Conservation (phyloP, 2,329 filamentous ascomycete species). For the Cadophora gregata region DNA sequence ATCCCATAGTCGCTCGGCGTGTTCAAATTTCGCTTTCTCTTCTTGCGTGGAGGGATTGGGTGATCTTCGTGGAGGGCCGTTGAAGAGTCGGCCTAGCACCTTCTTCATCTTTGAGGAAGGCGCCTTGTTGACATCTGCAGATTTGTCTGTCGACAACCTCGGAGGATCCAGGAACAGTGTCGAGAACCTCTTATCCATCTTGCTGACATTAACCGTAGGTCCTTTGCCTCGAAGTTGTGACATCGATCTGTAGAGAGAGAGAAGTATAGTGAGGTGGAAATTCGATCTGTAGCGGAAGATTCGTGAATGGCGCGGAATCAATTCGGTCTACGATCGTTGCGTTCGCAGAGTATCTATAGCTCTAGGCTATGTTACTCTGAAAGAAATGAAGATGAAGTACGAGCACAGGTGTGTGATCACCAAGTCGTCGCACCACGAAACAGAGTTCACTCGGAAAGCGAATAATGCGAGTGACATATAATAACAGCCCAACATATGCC, state of each 20-base stretch:
- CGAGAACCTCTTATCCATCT: slow-evolving; percentile 21
- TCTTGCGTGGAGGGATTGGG: background rate
- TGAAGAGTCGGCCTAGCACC: background rate
- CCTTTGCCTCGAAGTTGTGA: background rate
- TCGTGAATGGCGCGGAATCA: background rate
- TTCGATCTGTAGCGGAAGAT: background rate
- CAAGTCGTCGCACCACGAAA: slow-evolving; percentile 14
- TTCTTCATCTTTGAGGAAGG: slow-evolving; percentile 11
- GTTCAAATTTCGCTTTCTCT: background rate
- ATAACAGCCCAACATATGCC: background rate
- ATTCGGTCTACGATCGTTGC: background rate
- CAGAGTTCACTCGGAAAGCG: background rate
- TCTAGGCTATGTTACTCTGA: background rate
- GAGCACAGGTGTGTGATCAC: slow-evolving; percentile 2
- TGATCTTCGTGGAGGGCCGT: background rate
- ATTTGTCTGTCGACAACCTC: background rate
- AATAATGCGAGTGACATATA: slow-evolving; percentile 9
- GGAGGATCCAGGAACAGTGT: slow-evolving; percentile 14
- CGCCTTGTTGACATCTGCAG: background rate
- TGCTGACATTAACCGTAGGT: background rate
- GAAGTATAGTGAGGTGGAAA: background rate
- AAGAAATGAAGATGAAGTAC: background rate
- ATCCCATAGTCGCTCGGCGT: slow-evolving; percentile 2
- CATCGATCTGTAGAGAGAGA: background rate
- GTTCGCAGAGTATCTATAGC: slow-evolving; percentile 5